Base-by-base conservation (phyloP, 2,329 filamentous ascomycete species). In the Penicillium polonicum region DNA sequence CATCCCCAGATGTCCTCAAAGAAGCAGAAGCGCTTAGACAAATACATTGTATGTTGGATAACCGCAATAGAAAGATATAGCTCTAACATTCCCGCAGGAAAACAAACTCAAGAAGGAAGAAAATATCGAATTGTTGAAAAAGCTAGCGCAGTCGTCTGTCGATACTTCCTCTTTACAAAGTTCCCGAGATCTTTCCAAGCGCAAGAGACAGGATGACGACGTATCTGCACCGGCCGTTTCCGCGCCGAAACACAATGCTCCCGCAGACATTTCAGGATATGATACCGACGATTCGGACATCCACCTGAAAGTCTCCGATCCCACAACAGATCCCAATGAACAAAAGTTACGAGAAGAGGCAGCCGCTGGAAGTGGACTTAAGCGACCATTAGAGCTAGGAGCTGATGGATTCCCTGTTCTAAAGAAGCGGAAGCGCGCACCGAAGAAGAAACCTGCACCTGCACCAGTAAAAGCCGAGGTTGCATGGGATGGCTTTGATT, bases 61-160 rank as follows among this genome's bases (percentile, higher is more conserved):
- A 36, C 42, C 25, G 7, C 27, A 39, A 33, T 19, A n/a, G 17
- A 48, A 25, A 54, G 4, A 25, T 43, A 45, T 31, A 33, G 45
- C 41, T 58, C 62, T 72, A 59, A 70, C 59, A 41, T n/a, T 21
- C 19, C 42, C 42, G 31, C 67, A 84, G 82, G 92, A 97, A 68
- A 94, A 84, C 58, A 99, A 99, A 81, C 80, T 99, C 45, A 90
- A 88, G 74, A 97, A 96, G 74, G 94, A 99, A 71, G 93, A 97
- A 74, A 96, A 91, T 68, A 82, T 90, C 29, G 89, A 87, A 56
- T 79, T 99, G 31, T 82, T 97, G 66, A 89, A 90, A 70, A 92
- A 94, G 72, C 82, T 99, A 27, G 90, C 90, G 19, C 82, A 85
- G 60, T 83, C 85, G 54, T 92, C 89, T 69, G 84, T 94, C 64